Conservation (phyloP, 192 early-diverging fungal genomes). For the Coemansia reversa region DNA sequence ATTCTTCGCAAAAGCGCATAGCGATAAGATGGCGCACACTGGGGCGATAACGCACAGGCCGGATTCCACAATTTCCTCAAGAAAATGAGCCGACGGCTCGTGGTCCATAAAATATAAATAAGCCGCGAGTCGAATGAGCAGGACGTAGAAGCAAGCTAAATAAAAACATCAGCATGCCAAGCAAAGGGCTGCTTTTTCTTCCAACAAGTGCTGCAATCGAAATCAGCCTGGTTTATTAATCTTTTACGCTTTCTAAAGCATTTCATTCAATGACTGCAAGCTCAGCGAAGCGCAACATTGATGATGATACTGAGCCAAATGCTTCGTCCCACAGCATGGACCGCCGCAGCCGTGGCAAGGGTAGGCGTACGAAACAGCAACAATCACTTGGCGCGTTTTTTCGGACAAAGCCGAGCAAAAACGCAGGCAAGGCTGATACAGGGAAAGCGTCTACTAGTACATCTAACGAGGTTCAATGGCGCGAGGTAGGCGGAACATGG, state of each 20-base stretch:
- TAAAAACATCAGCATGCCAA: not conserved
- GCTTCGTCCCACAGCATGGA: not conserved
- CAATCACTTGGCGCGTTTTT: conserved; percentile 18
- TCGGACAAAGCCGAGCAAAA: conserved; percentile 9
- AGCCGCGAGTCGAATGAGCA: not conserved
- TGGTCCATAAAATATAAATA: not conserved
- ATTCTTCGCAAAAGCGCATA: not conserved
- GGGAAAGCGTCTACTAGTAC: not conserved
- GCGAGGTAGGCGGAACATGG: conserved; percentile 40
- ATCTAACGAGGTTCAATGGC: conserved; percentile 26
- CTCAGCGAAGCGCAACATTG: conserved; percentile 5
- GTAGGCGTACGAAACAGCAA: conserved; percentile 5
- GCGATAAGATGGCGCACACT: not conserved
- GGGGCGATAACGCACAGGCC: not conserved
- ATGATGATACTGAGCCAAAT: conserved; percentile 4
- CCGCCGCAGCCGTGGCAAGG: not conserved
- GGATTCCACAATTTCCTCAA: not conserved
- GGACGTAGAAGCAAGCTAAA: not conserved
- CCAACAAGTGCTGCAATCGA: not conserved
- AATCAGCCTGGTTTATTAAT: not conserved
- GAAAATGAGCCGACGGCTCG: not conserved
- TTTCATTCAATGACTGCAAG: conserved; percentile 3
- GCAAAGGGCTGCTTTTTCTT: not conserved
- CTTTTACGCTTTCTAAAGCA: not conserved
- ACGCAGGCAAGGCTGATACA: not conserved